Conservation (phyloP, 2,329 filamentous ascomycete species). For the Fusarium sp. region DNA sequence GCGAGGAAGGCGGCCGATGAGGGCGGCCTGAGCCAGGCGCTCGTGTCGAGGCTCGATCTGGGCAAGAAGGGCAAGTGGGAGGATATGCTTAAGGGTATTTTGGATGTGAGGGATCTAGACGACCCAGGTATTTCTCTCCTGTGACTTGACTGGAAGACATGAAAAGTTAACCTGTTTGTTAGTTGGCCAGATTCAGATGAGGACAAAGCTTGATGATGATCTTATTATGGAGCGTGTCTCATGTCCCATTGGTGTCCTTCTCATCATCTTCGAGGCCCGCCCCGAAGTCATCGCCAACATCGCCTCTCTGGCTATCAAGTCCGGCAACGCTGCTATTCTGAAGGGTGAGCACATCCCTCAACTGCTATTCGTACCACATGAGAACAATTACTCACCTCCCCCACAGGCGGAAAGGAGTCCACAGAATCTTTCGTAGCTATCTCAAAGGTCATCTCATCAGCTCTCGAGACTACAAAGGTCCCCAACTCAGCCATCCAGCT, state of each 20-base stretch:
- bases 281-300: slow-evolving; percentile 99
- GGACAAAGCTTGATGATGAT: slow-evolving; percentile 87
- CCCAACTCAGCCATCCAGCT: slow-evolving; percentile 92
- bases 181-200: slow-evolving; percentile 88
- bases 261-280: slow-evolving; percentile 98
- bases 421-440: slow-evolving; percentile 96
- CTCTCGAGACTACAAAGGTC: slow-evolving; percentile 78
- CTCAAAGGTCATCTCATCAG: slow-evolving; percentile 83
- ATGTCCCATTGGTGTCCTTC: slow-evolving; percentile 95
- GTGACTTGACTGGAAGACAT: background rate
- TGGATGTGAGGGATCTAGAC: slow-evolving; percentile 85
- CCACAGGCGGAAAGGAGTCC: slow-evolving; percentile 89
- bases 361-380: too few relatives aligned
- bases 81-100: slow-evolving; percentile 95
- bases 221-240: slow-evolving; percentile 88
- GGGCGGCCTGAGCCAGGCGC: slow-evolving; percentile 82
- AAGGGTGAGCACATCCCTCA: slow-evolving; percentile 74
- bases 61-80: slow-evolving; percentile 92
- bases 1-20: slow-evolving; percentile 80
- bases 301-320: slow-evolving; percentile 94
- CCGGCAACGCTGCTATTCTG: slow-evolving; percentile 94
- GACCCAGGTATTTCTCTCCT: slow-evolving; percentile 77
- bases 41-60: slow-evolving; percentile 90
- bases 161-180: background rate
- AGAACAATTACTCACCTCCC: background rate